phyloP scores from a whole-genome alignment of 768 basidiomycete genomes.

The Boletus vermiculosoides region DNA sequence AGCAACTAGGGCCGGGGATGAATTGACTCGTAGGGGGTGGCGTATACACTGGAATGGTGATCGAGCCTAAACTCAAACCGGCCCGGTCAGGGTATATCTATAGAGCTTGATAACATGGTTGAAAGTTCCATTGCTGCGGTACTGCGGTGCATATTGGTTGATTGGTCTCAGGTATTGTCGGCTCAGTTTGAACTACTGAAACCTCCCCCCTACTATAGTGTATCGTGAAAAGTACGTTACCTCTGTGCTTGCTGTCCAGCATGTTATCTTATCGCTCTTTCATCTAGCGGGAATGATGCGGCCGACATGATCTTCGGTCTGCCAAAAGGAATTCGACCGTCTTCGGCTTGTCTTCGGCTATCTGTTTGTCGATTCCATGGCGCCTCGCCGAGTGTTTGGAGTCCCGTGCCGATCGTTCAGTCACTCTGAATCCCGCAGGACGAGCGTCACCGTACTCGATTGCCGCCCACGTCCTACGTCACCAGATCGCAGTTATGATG shows the following conservation, averaged over 20 bases:
- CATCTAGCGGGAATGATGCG: neutral
- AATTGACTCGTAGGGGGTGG: neutral
- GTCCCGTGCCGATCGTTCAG: neutral
- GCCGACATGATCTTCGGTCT: neutral
- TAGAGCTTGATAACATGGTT: neutral
- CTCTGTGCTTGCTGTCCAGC: neutral
- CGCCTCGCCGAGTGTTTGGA: neutral
- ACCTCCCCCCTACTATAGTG: neutral
- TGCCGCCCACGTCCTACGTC: slow-evolving; percentile 21
- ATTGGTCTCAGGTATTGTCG: neutral
- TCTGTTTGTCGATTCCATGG: neutral
- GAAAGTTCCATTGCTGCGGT: neutral
- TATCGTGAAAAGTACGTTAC: neutral
- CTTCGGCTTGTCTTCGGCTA: neutral
- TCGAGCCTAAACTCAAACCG: neutral
- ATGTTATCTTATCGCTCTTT: neutral
- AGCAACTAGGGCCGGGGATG: neutral
- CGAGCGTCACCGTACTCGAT: slow-evolving; percentile 5
- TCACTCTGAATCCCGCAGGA: neutral
- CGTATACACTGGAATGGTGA: neutral
- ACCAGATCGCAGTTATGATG: slow-evolving; percentile 26
- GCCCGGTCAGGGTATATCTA: neutral
- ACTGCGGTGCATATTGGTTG: neutral
- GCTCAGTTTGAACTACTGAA: neutral
- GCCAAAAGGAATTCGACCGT: neutral